A percentile compares a stretch with the other conserved stretches of the same genome.
phyloP scores from a whole-genome alignment of 805 yeast genomes.

The Ogataea saltuana region DNA sequence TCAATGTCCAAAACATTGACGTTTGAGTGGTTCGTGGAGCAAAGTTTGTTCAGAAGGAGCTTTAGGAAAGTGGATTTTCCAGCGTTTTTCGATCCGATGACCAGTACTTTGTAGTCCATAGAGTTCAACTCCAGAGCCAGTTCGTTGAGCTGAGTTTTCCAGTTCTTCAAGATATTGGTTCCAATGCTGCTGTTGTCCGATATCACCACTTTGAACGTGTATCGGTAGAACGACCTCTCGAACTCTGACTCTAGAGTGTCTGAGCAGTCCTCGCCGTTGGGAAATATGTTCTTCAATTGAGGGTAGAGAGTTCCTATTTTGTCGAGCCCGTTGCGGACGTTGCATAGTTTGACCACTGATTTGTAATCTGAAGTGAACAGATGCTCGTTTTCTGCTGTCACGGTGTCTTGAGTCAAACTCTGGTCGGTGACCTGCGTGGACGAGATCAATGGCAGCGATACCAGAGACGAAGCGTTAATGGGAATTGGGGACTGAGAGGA shows the following conservation, averaged over 20 bases:
- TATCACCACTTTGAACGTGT: slow-evolving; percentile 40
- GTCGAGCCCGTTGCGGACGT: slow-evolving; percentile 46
- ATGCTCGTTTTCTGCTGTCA: slow-evolving; percentile 39
- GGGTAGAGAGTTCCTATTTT: slow-evolving; percentile 44
- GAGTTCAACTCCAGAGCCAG: too few relatives aligned
- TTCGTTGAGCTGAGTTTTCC: too few relatives aligned
- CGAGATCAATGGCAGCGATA: slow-evolving; percentile 45
- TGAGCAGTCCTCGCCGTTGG: slow-evolving; percentile 18
- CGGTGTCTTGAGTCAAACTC: slow-evolving; percentile 30
- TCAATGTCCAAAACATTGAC: slow-evolving; percentile 71
- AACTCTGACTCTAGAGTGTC: slow-evolving; percentile 15
- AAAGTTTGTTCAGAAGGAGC: slow-evolving; percentile 50
- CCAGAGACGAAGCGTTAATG: slow-evolving; percentile 38
- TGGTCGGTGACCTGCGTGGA: slow-evolving; percentile 42
- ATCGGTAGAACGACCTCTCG: slow-evolving; percentile 32
- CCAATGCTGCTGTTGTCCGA: slow-evolving; percentile 32
- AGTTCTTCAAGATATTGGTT: slow-evolving; percentile 27
- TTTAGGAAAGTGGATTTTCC: slow-evolving; percentile 79
- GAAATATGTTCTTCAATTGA: slow-evolving; percentile 46
- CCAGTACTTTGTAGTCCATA: slow-evolving; percentile 34
- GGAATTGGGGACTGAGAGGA: slow-evolving; percentile 21
- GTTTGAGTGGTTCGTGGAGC: slow-evolving; percentile 29
- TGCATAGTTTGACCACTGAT: slow-evolving; percentile 42
- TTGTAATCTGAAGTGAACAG: slow-evolving; percentile 41
- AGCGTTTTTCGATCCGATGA: slow-evolving; percentile 69